phyloP scores from a whole-genome alignment of 305 asterid species.

The Solanum hybrid region DNA sequence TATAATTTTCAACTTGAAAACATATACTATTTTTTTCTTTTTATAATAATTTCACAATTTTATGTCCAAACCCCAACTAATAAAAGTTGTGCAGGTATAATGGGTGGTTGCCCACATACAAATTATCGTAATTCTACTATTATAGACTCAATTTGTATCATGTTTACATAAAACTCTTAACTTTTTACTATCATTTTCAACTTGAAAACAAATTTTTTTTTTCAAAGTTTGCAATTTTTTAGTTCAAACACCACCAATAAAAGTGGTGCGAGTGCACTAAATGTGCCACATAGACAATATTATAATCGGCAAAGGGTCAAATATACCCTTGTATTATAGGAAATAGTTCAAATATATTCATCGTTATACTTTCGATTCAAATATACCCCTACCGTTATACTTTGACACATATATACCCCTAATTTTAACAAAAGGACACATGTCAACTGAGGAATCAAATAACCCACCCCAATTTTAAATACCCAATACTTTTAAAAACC shows the following conservation, averaged over 20 bases:
- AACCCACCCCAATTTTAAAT: too few species aligned
- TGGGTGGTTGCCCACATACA: neutral
- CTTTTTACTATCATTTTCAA: too few species aligned
- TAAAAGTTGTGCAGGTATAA: neutral
- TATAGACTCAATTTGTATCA: neutral
- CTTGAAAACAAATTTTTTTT: neutral
- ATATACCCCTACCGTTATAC: too few species aligned
- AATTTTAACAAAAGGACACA: too few species aligned
- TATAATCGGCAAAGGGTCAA: too few species aligned
- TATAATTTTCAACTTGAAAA: neutral
- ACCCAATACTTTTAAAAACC: too few species aligned
- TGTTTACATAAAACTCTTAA: neutral
- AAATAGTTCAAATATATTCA: too few species aligned
- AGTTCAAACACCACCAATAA: neutral
- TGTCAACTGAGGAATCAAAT: too few species aligned
- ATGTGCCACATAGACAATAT: neutral
- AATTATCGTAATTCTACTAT: neutral
- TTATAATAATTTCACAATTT: neutral
- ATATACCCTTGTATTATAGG: too few species aligned
- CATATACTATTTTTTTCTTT: neutral
- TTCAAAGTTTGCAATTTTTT: neutral
- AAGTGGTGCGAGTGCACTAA: neutral
- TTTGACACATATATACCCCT: too few species aligned
- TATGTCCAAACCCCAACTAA: neutral
- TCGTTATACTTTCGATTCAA: too few species aligned